phyloP scores from a whole-genome alignment of 78 protist species.

The Chrysochromulina parva region DNA sequence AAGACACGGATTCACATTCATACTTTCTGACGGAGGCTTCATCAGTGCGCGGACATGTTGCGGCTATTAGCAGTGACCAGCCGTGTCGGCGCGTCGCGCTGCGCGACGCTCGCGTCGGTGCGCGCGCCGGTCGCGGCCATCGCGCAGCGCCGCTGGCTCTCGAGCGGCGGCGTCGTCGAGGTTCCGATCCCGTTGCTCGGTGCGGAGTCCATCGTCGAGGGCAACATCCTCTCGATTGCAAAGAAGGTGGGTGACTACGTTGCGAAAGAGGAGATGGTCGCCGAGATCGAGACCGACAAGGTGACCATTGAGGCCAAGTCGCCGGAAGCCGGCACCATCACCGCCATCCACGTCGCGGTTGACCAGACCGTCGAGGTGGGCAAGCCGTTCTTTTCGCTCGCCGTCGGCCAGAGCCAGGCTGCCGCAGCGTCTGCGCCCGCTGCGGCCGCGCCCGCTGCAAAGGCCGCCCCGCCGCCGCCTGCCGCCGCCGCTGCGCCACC shows the following conservation, averaged over 20 bases:
- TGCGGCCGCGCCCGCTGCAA: neutral
- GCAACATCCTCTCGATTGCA: neutral
- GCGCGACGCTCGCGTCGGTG: too few relatives aligned
- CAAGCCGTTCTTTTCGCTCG: neutral
- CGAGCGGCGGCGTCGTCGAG: neutral
- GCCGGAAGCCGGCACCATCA: neutral
- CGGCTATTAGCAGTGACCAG: too few relatives aligned
- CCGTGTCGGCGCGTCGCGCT: too few relatives aligned
- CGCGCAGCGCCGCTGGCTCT: too few relatives aligned
- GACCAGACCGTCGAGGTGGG: neutral
- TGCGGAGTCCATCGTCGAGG: constrained; percentile 18
- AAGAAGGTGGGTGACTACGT: neutral
- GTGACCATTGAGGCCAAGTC: constrained; percentile 1
- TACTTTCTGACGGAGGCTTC: too few relatives aligned
- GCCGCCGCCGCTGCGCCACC: neutral
- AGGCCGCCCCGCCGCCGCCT: neutral
- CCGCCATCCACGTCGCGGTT: neutral
- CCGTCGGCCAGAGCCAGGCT: neutral
- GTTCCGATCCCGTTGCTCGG: neutral
- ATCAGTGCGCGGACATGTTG: too few relatives aligned
- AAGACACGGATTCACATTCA: too few relatives aligned
- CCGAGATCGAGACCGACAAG: constrained; percentile 22
- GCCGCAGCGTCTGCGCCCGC: neutral
- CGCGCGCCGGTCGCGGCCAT: too few relatives aligned
- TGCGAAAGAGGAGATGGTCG: neutral